phyloP scores from a whole-genome alignment of 352 stramenopile species.

The Phytopythium helicoides region DNA sequence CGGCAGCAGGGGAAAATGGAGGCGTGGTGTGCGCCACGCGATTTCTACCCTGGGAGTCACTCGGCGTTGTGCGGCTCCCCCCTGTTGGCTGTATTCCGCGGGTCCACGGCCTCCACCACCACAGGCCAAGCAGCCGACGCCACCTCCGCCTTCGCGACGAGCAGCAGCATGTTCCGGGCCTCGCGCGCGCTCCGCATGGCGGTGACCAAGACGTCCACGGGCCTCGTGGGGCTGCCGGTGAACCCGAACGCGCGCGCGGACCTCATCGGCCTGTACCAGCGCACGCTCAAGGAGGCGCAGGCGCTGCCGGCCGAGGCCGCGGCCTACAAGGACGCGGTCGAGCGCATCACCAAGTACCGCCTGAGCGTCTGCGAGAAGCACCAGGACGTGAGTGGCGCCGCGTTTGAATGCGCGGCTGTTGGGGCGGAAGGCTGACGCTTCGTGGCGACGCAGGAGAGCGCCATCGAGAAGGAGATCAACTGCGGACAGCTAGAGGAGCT shows the following conservation, averaged over 20 bases:
- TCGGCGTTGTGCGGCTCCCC: background rate
- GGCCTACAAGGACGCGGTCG: constrained; percentile 74
- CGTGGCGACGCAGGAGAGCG: constrained; percentile 71
- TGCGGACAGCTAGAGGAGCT: constrained; percentile 87
- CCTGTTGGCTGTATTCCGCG: background rate
- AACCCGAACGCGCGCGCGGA: constrained; percentile 82
- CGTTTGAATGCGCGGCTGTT: too few relatives aligned
- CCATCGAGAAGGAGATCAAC: constrained; percentile 85
- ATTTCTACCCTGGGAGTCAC: background rate
- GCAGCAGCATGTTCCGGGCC: constrained; percentile 60
- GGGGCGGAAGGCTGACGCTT: too few relatives aligned
- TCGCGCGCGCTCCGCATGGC: constrained; percentile 82
- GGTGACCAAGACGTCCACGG: constrained; percentile 86
- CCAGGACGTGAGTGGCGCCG: constrained; percentile 60
- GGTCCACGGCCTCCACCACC: background rate
- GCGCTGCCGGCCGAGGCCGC: constrained; percentile 62
- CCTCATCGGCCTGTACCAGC: constrained; percentile 83
- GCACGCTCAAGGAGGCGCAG: constrained; percentile 81
- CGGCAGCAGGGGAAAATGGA: too few relatives aligned
- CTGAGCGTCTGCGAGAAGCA: constrained; percentile 71
- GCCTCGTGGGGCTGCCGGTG: constrained; percentile 79
- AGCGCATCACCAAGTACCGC: constrained; percentile 86
- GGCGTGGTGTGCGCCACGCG: too few relatives aligned
- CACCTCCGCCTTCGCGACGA: background rate
- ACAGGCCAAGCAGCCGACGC: background rate